Evolutionary conservation across 106 monocot species (phyloP), one percentile per base, ranked within the genome.

Genomic region (Acorus gramineus): DNA sequence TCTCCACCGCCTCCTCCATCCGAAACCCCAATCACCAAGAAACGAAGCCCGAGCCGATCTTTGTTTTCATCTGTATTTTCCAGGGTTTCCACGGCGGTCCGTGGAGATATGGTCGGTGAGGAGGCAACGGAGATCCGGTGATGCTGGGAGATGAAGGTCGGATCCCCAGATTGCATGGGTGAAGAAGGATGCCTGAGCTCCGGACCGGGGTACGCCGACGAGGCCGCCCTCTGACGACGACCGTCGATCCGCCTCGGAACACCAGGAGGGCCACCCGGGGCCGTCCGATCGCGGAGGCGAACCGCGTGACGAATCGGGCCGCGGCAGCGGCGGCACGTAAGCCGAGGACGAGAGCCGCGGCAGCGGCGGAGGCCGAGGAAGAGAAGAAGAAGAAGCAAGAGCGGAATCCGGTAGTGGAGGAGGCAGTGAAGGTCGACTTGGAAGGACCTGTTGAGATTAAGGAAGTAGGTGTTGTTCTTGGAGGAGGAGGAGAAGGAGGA

Each of bases 191-290:
- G 78, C 73, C 54, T 12, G 73, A 78, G 57, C 59, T 78, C 68
- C 78, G 78, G 59, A 73, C 73, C 64, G 78, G 78, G 68, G 72
- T 46, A 62, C 66, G 78, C 67, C 72, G 73, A 50, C 53, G 72
- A 63, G 62, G 58, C 62, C 63, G 59, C 55, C 63, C 54, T 69
- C 64, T 60, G 28, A 28, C 28, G 28, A 28, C 28, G 28, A 28
- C 28, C 28, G 28, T 28, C 28, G 28, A 28, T 28, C 28, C 28
- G 28, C 28, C 28, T 28, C 28, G 28, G 28, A 28, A 28, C 28
- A 28, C 28, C 28, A 28, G 28, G 28, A 28, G 28, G 28, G 28
- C 28, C 1, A 28, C 28, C 28, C 28, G 28, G 28, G 28, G 28
- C 28, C 28, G 28, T 28, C 28, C 28, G 28, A 28, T 28, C 28